phyloP scores from a whole-genome alignment of 1,284 basidiomycete species.

The Clitocybe nebularis region DNA sequence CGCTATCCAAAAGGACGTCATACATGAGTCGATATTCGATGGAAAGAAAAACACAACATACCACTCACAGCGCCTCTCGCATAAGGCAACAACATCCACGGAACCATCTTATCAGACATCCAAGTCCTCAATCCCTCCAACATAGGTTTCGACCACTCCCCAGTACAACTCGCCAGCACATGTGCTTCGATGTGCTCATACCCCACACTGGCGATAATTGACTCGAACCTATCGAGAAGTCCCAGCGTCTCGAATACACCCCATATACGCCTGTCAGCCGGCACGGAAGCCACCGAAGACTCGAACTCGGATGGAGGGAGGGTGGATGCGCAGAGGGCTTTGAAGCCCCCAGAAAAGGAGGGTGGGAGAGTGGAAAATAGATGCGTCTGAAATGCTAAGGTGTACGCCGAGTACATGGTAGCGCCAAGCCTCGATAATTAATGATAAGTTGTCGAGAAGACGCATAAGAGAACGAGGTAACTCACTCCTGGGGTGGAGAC shows the following conservation, averaged over 20 bases:
- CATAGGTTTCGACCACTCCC: constrained; percentile 68
- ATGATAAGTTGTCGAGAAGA: constrained; percentile 2
- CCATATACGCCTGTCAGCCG: constrained; percentile 44
- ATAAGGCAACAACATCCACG: constrained; percentile 82
- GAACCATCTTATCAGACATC: constrained; percentile 75
- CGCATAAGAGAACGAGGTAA: constrained; percentile 25
- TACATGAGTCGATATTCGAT: constrained; percentile 21
- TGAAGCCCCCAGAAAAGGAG: constrained; percentile 61
- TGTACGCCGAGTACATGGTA: constrained; percentile 57
- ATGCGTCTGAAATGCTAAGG: constrained; percentile 63
- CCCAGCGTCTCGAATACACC: constrained; percentile 69
- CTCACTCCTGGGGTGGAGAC: constrained; percentile 56
- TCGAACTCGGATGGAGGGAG: constrained; percentile 38
- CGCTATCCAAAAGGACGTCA: constrained; percentile 38
- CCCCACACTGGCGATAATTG: constrained; percentile 77
- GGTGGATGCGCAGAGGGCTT: constrained; percentile 56
- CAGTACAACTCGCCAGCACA: constrained; percentile 61
- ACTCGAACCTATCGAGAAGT: constrained; percentile 81
- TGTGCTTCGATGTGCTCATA: constrained; percentile 81
- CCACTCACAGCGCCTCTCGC: constrained; percentile 58
- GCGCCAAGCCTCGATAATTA: constrained; percentile 48
- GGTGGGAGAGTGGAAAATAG: constrained; percentile 66
- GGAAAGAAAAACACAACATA: constrained; percentile 28
- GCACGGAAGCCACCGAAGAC: constrained; percentile 16
- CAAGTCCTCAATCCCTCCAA: constrained; percentile 62